Conservation (phyloP, 2,329 filamentous ascomycete genomes). For the Penicillium griseofulvum region DNA sequence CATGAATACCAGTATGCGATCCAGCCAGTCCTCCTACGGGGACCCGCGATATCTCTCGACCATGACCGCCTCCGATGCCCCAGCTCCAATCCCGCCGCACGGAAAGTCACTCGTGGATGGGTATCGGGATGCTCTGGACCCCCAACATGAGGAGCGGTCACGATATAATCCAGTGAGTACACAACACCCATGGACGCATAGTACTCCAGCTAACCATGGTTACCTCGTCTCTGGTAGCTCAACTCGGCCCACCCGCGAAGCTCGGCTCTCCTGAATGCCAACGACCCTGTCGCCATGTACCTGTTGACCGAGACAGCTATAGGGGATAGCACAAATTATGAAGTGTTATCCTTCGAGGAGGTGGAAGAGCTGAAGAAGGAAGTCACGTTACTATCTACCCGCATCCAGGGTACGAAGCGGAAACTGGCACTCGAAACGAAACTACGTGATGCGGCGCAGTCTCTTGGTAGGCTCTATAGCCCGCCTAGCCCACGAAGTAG, state of each 20-base stretch:
- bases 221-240: conserved; percentile 55
- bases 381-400: conserved; percentile 65
- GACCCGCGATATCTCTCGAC: conserved; percentile 40
- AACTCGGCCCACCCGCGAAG: conserved; percentile 41
- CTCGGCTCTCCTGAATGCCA: conserved; percentile 43
- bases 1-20: conserved; percentile 40
- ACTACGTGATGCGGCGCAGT: conserved; percentile 87
- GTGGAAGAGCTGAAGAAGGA: conserved; percentile 91
- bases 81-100: conserved; percentile 28
- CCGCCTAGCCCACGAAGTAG: conserved; percentile 57
- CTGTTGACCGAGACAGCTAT: conserved; percentile 91
- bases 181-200: background rate
- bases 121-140: conserved; percentile 57
- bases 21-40: conserved; percentile 43
- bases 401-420: conserved; percentile 76
- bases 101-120: conserved; percentile 56
- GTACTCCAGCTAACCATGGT: conserved; percentile 14
- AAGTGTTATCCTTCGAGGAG: conserved; percentile 86
- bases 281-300: conserved; percentile 74
- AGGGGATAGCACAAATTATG: conserved; percentile 78
- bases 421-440: conserved; percentile 89
- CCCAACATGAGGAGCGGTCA: conserved; percentile 55
- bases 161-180: conserved; percentile 58
- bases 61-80: conserved; percentile 32
- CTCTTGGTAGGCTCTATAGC: conserved; percentile 76